These are phyloP conservation scores for Ganoderma lingzhi DNA, from an alignment of 1,284 basidiomycete genomes.

Conservation along the genomic window DNA sequence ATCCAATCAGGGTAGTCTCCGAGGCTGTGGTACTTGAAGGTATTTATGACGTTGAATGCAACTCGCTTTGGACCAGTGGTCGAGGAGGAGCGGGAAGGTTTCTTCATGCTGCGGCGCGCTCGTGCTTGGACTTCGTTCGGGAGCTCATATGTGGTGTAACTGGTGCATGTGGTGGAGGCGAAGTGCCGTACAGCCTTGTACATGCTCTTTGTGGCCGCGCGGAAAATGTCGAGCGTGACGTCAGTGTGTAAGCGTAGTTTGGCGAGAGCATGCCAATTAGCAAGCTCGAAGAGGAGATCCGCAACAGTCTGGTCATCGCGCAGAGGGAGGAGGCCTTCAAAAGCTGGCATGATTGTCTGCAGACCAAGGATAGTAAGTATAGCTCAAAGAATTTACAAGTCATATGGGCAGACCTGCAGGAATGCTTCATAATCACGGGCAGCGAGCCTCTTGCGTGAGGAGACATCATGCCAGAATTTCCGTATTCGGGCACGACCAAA, in stretches of 20 bases:
- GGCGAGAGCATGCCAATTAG: constrained; percentile 42
- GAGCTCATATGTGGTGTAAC: constrained; percentile 36
- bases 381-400: too few relatives aligned
- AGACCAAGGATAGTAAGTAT: too few relatives aligned
- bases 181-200: constrained; percentile 36
- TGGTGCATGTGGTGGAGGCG: constrained; percentile 24
- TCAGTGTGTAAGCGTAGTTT: constrained; percentile 44
- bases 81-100: not conserved
- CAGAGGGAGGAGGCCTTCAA: constrained; percentile 39
- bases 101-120: not conserved
- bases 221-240: constrained; percentile 33
- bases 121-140: constrained; percentile 35
- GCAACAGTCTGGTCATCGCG: constrained; percentile 33
- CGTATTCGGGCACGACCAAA: constrained; percentile 41
- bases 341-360: constrained; percentile 34
- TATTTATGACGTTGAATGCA: constrained; percentile 33
- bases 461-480: constrained; percentile 36
- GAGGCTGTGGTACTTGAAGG: constrained; percentile 43
- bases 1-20: constrained; percentile 44
- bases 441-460: constrained; percentile 39
- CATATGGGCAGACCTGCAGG: not conserved
- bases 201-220: constrained; percentile 26
- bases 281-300: constrained; percentile 38
- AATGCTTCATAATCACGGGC: constrained; percentile 36
- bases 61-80: constrained; percentile 3